Base-by-base conservation (phyloP, 352 stramenopile genomes). In the Phytophthora cajani region DNA sequence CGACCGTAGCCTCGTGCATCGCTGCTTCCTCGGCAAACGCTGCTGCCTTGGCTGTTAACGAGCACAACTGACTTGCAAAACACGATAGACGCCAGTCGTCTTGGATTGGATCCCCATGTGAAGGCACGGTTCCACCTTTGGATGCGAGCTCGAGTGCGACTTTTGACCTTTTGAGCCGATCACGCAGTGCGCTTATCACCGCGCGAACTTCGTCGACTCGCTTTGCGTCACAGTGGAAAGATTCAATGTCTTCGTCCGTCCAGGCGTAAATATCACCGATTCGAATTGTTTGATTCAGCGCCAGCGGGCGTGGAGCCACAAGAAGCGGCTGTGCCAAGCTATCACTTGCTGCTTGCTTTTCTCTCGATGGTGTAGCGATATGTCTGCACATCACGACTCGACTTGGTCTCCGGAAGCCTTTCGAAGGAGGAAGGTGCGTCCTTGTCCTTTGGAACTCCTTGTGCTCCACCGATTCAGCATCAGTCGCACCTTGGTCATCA, bases 201-300 rank as follows among this genome's bases (percentile, higher is more conserved):
- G 50, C 58, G 38, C 85, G 78, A 1, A 89, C 64, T n/a, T 87
- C 69, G 23, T 70, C 73, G 8, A 91, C 66, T 11, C 69, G 78
- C 53, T 87, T 72, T 6, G 66, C 85, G 17, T 88, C 70, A 21
- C 78, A 64, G 49, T 83, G 69, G 58, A 87, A 77, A 3, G 16
- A 38, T 27, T 83, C 74, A 36, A 90, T 84, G 21, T 89, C 79
- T 7, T 78, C 62, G 38, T 91, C 77, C 1, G 62, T 82, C 84
- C 81, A 89, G 23, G 58, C 55, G 56, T 74, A 84, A 47, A 84
- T 66, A 21, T 83, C 65, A 23, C 75, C 69, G 12, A 88, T 44
- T 6, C 51, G 47, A 42, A 80, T 58, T 0, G 56, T 49, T 0
- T 27, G 32, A 6, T 62, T 7, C 47, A n/a, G 32, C 23, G 32